Evolutionary conservation across 768 basidiomycete species (phyloP).

Genomic region (Calocera viscosa): DNA sequence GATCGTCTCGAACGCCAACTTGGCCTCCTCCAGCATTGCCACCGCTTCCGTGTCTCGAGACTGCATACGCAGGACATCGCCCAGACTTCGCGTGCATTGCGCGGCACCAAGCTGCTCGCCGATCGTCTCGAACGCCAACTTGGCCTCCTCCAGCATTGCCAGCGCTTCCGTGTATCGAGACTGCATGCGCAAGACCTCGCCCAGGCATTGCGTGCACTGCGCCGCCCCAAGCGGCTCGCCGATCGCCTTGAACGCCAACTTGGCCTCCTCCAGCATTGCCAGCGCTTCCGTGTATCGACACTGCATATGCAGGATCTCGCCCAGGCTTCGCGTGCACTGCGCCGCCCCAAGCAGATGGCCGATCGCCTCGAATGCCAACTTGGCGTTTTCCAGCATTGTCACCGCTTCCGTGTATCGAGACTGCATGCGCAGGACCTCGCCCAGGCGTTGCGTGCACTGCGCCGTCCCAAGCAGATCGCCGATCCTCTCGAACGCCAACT

Average conservation of each 20-base stretch:
- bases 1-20: too few species aligned
- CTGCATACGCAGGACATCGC: not conserved
- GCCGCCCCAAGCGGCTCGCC: not conserved
- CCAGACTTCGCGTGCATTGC: not conserved
- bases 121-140: not conserved
- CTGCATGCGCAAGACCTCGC: not conserved
- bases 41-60: not conserved
- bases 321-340: too few species aligned
- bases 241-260: not conserved
- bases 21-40: not conserved
- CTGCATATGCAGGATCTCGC: too few species aligned
- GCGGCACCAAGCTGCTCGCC: not conserved
- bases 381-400: too few species aligned
- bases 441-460: not conserved
- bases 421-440: not conserved
- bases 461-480: not conserved
- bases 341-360: too few species aligned
- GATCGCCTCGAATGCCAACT: too few species aligned
- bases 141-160: not conserved
- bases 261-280: not conserved
- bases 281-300: not conserved
- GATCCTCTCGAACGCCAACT: not conserved
- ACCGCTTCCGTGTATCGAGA: not conserved
- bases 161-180: not conserved
- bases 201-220: too few species aligned